Conservation (phyloP, 192 early-diverging fungal genomes). For the Allomyces macrogynus region DNA sequence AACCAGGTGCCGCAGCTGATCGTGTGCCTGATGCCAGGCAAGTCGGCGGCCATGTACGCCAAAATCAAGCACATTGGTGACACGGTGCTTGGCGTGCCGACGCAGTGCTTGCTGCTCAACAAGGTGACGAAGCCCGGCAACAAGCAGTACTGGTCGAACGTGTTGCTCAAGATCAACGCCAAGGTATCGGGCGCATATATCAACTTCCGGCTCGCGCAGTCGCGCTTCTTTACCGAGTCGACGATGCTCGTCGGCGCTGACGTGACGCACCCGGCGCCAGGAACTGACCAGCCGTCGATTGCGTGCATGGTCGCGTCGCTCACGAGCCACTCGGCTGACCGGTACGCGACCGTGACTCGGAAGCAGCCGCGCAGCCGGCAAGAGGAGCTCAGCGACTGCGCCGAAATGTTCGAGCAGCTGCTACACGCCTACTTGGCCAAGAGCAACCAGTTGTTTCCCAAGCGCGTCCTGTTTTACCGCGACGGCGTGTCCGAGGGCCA, state of each 20-base stretch:
- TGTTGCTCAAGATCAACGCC: slow-evolving; percentile 81
- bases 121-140: slow-evolving; percentile 51
- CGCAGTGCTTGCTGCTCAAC: slow-evolving; percentile 67
- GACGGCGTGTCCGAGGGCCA: slow-evolving; percentile 80
- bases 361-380: slow-evolving; percentile 20
- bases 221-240: slow-evolving; percentile 43
- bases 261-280: slow-evolving; percentile 66
- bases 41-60: slow-evolving; percentile 57
- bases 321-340: slow-evolving; percentile 30
- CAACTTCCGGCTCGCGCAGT: slow-evolving; percentile 29
- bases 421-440: slow-evolving; percentile 30
- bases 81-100: slow-evolving; percentile 68
- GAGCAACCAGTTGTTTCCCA: slow-evolving; percentile 29
- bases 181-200: slow-evolving; percentile 83
- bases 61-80: slow-evolving; percentile 76
- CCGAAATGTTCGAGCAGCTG: slow-evolving; percentile 28
- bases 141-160: slow-evolving; percentile 85
- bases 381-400: slow-evolving; percentile 29
- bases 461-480: slow-evolving; percentile 37
- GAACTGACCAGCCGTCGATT: slow-evolving; percentile 37
- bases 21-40: slow-evolving; percentile 61
- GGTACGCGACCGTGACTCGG: slow-evolving; percentile 29
- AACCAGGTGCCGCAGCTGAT: slow-evolving; percentile 55
- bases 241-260: slow-evolving; percentile 83
- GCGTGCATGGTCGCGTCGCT: slow-evolving; percentile 36